phyloP scores from a whole-genome alignment of 1,284 basidiomycete genomes.

The Stygiomarasmius scandens region DNA sequence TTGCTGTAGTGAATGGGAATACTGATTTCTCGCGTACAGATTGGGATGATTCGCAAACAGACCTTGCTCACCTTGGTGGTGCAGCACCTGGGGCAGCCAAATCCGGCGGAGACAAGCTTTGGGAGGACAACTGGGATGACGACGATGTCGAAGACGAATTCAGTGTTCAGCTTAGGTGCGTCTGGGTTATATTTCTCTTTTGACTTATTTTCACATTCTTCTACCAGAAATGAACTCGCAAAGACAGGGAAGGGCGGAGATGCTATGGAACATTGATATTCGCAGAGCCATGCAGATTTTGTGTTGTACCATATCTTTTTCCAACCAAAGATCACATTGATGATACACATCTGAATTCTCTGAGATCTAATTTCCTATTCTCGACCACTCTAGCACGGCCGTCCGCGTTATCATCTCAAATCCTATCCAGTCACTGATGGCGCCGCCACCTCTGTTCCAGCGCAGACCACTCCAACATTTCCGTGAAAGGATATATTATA shows the following conservation, averaged over 20 bases:
- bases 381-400: too few species aligned
- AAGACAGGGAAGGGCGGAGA: constrained; percentile 15
- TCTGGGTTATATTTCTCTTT: not conserved
- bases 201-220: not conserved
- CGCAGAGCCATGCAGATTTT: not conserved
- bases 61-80: constrained; percentile 47
- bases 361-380: too few species aligned
- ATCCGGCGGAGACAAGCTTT: constrained; percentile 82
- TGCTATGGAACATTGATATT: constrained; percentile 15
- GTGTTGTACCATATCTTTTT: not conserved
- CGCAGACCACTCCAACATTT: too few species aligned
- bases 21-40: constrained; percentile 2
- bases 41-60: constrained; percentile 20
- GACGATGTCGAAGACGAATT: constrained; percentile 99
- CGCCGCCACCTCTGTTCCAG: too few species aligned
- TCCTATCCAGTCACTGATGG: too few species aligned
- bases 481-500: too few species aligned
- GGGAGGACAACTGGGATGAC: constrained; percentile 99
- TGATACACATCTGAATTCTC: too few species aligned
- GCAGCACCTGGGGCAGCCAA: constrained; percentile 71
- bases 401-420: too few species aligned
- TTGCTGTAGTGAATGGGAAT: not conserved
- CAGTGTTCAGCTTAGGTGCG: constrained; percentile 90
- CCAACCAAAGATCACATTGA: not conserved
- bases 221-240: constrained; percentile 14